Evolutionary conservation across 2,329 filamentous ascomycete genomes (phyloP), one percentile per base, ranked within the genome.

Genomic region (Neophaeococcomyces mojaviensis): DNA sequence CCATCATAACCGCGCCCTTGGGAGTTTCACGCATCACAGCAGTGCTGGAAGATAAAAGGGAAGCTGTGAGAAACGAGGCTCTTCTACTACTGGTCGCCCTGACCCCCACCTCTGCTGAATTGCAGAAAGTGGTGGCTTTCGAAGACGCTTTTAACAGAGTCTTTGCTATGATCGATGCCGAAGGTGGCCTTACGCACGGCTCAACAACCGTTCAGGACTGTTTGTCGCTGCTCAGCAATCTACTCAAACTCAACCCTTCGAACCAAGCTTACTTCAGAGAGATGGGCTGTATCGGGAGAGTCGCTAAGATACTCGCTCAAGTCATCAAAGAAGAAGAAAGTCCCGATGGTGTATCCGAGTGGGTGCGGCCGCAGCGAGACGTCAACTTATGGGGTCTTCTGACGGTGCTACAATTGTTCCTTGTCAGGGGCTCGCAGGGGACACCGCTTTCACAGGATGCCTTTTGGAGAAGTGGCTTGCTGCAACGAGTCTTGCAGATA

Each of bases 191-290:
- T 36, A 76, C 75, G 3, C 82, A 94, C 56, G 92, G 92, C 13
- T 88, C 86, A 34, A 84, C 90, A 50, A 78, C 86, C 10, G 86
- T 96, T 2, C 90, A 97, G 64, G 92, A 98, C 64, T 96, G 89
- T 57, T 71, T 98, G 16, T 90, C 92, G 47, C 72, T 98, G 44
- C 72, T 97, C 39, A 88, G 88, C 34, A 97, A 97, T 62, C 77
- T 98, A 10, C 71, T 98, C 22, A 80, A 84, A 28, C 77, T 88
- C 57, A 97, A 97, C 61, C 72, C 82, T 1, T 92, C 89, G 2
- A 98, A 98, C 59, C 92, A 98, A 64, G 87, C 88, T 9, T 81
- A 90, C 46, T 97, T 98, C 64, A 79, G 90, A 47, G 92, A 98
- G 63, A 90, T 86, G 36, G 88, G 88, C 1, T 89, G 84, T 59